A percentile compares a stretch with the other conserved stretches of the same genome.
Conservation (phyloP, 805 yeast genomes). For the Jamesozyma rosinii region DNA sequence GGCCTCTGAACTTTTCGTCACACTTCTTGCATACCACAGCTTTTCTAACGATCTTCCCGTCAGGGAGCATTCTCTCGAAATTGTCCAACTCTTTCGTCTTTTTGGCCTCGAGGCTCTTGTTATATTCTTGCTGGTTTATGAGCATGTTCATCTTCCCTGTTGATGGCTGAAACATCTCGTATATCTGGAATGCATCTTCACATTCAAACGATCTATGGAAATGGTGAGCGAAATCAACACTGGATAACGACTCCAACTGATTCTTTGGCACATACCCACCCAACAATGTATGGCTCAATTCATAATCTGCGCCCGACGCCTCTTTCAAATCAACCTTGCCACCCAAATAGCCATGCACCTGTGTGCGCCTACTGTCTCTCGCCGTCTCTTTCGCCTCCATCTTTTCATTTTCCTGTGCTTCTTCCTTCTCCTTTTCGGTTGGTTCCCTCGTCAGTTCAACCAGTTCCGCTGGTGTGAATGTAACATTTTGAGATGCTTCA, state of each 20-base stretch:
- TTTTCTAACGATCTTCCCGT: constrained; percentile 16
- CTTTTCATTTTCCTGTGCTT: constrained; percentile 5
- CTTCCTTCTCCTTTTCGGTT: constrained; percentile 6
- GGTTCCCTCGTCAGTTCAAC: constrained; percentile 15
- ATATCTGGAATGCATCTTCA: constrained; percentile 22
- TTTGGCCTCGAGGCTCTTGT: background rate
- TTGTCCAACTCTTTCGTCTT: background rate
- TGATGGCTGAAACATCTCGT: constrained; percentile 12
- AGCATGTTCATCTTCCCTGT: constrained; percentile 3
- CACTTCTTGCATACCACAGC: constrained; percentile 24
- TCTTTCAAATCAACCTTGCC: constrained; percentile 21
- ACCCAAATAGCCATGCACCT: constrained; percentile 28
- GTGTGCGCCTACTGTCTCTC: constrained; percentile 7
- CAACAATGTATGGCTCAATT: constrained; percentile 24
- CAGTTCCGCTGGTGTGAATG: constrained; percentile 20
- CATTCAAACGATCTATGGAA: constrained; percentile 26
- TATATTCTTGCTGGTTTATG: background rate
- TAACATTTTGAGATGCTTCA: constrained; percentile 25
- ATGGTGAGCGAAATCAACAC: constrained; percentile 28
- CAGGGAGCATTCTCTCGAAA: constrained; percentile 2
- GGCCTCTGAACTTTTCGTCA: constrained; percentile 19
- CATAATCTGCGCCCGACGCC: constrained; percentile 20
- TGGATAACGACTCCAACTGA: constrained; percentile 26
- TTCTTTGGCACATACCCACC: constrained; percentile 29
- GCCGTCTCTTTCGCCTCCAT: constrained; percentile 5